Evolutionary conservation across 139 green algal species (phyloP), one percentile per base, ranked within the genome.

Genomic region (Coccomyxa sp.): DNA sequence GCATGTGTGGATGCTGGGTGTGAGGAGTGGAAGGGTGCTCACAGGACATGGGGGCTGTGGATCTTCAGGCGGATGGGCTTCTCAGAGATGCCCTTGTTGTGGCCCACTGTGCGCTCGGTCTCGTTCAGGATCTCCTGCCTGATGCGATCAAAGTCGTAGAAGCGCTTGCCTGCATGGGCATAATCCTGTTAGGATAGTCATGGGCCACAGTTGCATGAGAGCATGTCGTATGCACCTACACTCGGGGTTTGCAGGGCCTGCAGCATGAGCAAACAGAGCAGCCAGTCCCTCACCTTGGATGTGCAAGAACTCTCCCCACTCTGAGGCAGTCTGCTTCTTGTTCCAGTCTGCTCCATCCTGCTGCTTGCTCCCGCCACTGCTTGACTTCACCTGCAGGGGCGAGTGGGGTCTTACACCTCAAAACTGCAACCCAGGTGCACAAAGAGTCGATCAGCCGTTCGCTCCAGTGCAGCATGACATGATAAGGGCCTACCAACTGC

Each of bases 231-330:
- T n/a, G n/a, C n/a, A n/a, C n/a, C n/a, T n/a, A n/a, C n/a, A n/a
- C n/a, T n/a, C n/a, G n/a, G n/a, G n/a, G n/a, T n/a, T n/a, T n/a
- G n/a, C n/a, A n/a, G n/a, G 50, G 50, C 50, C 22, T 31, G 27
- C 3, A 31, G 50, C 4, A 31, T 18, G 5, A 31, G 50, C 50
- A 64, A 27, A 6, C 5, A 64, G 5, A 64, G 10, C 14, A 22
- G 27, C 27, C 27, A 22, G 18, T 64, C 27, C 18, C 50, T 84
- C 68, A 24, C 91, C 92, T 12, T 91, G 94, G 5, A 81, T 41
- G 74, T 99, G 96, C 70, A 98, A 85, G 83, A 99, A 99, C 87
- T 99, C 96, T 27, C 92, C 96, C 90, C 91, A 99, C 78, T 99
- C 95, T 18, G 31, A 8, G 27, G 54, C 27, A n/a, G n/a, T n/a